Evolutionary conservation across 805 yeast genomes (phyloP), one percentile per base, ranked within the genome.

Genomic region (Candida pini): DNA sequence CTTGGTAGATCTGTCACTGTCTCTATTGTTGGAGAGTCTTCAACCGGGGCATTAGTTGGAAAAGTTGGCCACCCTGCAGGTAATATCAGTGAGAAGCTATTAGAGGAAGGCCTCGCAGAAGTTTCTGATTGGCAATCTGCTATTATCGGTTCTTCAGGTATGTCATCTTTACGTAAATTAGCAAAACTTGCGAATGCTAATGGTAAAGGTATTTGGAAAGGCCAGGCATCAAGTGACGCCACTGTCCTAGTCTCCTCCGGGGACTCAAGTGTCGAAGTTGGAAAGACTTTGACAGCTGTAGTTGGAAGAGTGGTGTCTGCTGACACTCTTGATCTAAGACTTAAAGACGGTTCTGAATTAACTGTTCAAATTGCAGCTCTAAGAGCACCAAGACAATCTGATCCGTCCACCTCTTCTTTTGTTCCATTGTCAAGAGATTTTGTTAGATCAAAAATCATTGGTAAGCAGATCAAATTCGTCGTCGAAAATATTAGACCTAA

Each of bases 101-200:
- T 86, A 39, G 75, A 71, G 37, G 68, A 66, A 36, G 96, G 96
- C 9, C 66, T 80, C 20, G 95, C 81, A 9, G 78, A 76, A 44
- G 76, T 85, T 31, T 73, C 78, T 18, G 95, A 86, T 54, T 80
- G 90, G 87, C 95, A 87, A 54, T 74, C 87, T 1, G 52, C 71
- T 10, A 48, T 76, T 27, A 63, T 86, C 38, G 95, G 95, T 5
- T 62, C 87, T 9, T 60, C 67, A 28, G 63, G 65, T 17, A 83
- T 86, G 88, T 46, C 69, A 2, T 52, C 54, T 23, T 67, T 83
- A 35, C 73, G 95, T 51, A 70, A 66, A 39, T 75, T 79, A 18
- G 94, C 84, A 54, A 73, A 68, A 41, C 52, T 65, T 1, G 92
- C 90, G 12, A 77, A 70, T 47, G 44, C 47, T 16, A 60, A 66